Conservation (phyloP, 192 early-diverging fungal genomes). For the Podila epicladia region DNA sequence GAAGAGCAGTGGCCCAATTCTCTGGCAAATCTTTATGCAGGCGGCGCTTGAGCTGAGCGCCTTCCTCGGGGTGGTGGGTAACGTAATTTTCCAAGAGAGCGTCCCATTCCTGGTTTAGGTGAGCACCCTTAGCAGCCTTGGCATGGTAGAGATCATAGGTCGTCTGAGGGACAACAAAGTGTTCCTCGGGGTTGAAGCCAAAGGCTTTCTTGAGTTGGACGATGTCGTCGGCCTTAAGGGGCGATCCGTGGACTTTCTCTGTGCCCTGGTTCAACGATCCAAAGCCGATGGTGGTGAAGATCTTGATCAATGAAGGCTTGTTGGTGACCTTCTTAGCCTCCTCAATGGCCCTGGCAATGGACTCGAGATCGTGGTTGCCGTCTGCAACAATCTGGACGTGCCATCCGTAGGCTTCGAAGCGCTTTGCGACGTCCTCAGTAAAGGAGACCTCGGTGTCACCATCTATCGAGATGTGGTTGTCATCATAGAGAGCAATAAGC, state of each 20-base stretch:
- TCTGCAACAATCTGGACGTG: conserved; percentile 80
- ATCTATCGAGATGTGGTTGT: conserved; percentile 97
- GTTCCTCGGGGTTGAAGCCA: conserved; percentile 82
- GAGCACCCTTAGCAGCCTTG: conserved; percentile 63
- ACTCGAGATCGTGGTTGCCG: conserved; percentile 82
- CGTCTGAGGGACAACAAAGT: conserved; percentile 77
- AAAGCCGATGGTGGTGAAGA: conserved; percentile 94
- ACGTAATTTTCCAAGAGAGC: conserved; percentile 75
- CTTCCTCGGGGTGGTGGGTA: conserved; percentile 71
- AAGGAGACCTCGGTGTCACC: conserved; percentile 86
- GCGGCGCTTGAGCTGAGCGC: conserved; percentile 80
- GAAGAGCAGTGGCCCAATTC: conserved; percentile 76
- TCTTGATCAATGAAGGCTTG: conserved; percentile 90
- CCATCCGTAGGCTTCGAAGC: conserved; percentile 96
- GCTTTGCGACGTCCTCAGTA: conserved; percentile 90
- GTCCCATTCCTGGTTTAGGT: conserved; percentile 81
- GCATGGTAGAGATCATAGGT: conserved; percentile 63
- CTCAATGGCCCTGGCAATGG: conserved; percentile 79
- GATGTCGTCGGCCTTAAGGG: conserved; percentile 85
- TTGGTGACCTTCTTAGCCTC: conserved; percentile 85
- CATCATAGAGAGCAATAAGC: conserved; percentile 95
- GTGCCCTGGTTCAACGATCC: conserved; percentile 90
- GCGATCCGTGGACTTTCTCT: conserved; percentile 91
- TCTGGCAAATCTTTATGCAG: conserved; percentile 76
- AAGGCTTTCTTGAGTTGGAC: conserved; percentile 81